Conservation (phyloP, 2,329 filamentous ascomycete species). For the Aureobasidium sp. region DNA sequence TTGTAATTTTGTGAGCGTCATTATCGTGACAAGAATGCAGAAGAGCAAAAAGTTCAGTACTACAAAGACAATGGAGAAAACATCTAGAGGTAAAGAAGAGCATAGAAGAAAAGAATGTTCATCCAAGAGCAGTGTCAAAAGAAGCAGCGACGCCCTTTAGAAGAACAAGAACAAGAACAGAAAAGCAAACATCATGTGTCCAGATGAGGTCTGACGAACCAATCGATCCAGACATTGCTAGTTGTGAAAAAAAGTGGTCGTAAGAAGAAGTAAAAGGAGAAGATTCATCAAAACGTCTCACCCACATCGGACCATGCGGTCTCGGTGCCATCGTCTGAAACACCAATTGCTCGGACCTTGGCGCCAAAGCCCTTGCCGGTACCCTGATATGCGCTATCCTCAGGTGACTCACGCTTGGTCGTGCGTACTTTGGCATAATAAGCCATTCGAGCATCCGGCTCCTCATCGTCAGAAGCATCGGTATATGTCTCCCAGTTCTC, state of each 20-base stretch:
- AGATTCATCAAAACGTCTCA: conserved; percentile 27
- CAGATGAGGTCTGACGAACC: not conserved
- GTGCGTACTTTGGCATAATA: conserved; percentile 69
- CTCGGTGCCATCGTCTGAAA: conserved; percentile 27
- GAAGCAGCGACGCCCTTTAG: not conserved
- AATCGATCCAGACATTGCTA: not conserved
- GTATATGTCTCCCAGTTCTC: conserved; percentile 99
- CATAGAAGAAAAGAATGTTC: not conserved
- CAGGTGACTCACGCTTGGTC: conserved; percentile 50
- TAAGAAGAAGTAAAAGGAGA: not conserved
- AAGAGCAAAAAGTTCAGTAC: not conserved
- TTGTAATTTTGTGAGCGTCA: not conserved
- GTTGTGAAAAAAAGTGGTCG: not conserved
- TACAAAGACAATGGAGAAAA: not conserved
- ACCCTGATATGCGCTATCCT: conserved; percentile 27
- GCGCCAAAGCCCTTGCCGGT: conserved; percentile 5
- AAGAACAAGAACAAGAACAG: not conserved
- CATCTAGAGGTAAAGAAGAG: not conserved
- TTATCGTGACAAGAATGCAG: not conserved
- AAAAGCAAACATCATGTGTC: not conserved
- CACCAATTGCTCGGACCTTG: conserved; percentile 22
- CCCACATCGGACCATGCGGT: conserved; percentile 32
- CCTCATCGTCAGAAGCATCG: conserved; percentile 47
- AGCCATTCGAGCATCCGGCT: conserved; percentile 66
- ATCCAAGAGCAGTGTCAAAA: not conserved